Evolutionary conservation across 345 rosid genomes (phyloP), one percentile per base, ranked within the genome.

Genomic region (Gossypium turneri): DNA sequence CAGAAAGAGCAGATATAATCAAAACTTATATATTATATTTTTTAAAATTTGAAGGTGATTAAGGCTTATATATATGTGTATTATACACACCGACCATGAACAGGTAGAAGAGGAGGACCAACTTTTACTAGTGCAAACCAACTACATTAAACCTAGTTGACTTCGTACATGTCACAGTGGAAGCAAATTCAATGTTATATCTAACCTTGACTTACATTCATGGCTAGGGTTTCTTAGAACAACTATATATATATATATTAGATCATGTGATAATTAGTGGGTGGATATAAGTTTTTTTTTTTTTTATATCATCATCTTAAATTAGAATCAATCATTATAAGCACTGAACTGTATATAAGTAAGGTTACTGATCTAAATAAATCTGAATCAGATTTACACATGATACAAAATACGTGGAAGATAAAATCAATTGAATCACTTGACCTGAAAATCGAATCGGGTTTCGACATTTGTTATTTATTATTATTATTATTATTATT

Each of bases 171-270:
- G 27, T 20, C 11, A 68, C 44, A 25, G 15, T 67, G 44, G 68
- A 48, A 50, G 27, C 58, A 7, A 50, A 68, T 15, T 68, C 58
- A 25, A 69, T 15, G 19, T 51, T 24, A 19, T 0, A 25, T 69
- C 73, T 69, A 69, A 50, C 59, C 59, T 69, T 69, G 73, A 69
- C 73, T 69, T 16, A 5, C 16, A 25, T 47, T 25, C 44, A 50
- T 50, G 59, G 41, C 6, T 24, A 19, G 58, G 72, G 44, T 27
- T 69, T 50, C 43, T 47, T 2, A 29, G 27, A 27, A 24, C 6
- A 10, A 58, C 11, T 27, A 27, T 27, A 27, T 27, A 27, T 27
- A 56, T 56, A 56, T 56, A 29, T 3, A 9, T 7, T 34, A 34
- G 38, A 4, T 34, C 11, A 45, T 45, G 50, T 29, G 16, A 17